Base-by-base conservation (phyloP, 1,284 basidiomycete species). In the Sphaerobolus stellatus region DNA sequence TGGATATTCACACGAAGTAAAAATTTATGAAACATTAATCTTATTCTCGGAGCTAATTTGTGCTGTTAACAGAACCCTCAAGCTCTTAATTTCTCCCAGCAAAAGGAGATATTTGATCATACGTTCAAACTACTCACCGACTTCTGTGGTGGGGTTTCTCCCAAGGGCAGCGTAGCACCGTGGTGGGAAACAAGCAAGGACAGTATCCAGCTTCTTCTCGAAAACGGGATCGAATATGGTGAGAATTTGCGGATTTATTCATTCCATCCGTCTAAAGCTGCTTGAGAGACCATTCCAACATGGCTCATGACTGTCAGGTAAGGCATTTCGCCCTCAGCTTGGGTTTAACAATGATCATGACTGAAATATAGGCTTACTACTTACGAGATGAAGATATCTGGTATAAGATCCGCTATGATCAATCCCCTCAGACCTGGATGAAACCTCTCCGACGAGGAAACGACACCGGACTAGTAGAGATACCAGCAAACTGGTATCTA, bases 111-210 rank as follows among this genome's bases (percentile, higher is more conserved):
- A 50, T 71, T 91, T 34, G 81, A 88, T 54, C 75, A 86, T 62
- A 90, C 88, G 0, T 79, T 79, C 67, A 71, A 80, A 14, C 75
- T 86, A 28, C 71, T 90, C 48, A 89, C 87, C 4, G 72, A 80
- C 5, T 90, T 91, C 66, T 86, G 83, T 64, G 74, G 82, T 53
- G 82, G 82, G 16, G 72, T 81, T 24, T 76, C 85, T 14, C 88
- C 88, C 1, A 80, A 81, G 63, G 82, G 83, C 11, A 75, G 75
- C 53, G 85, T 90, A 30, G 86, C 87, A 9, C 86, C 87, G 0
- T 91, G 87, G 86, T 92, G 88, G 86, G 88, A 92, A 66, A 83
- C 81, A 2, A 85, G 80, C 69, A 81, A 79, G 56, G 87, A 89
- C 66, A 83, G 82, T 1, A 83, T 81, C 0, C 70, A 81, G n/a